Evolutionary conservation across 2,329 filamentous ascomycete genomes (phyloP).

Genomic region (Pyrenochaeta sp.): DNA sequence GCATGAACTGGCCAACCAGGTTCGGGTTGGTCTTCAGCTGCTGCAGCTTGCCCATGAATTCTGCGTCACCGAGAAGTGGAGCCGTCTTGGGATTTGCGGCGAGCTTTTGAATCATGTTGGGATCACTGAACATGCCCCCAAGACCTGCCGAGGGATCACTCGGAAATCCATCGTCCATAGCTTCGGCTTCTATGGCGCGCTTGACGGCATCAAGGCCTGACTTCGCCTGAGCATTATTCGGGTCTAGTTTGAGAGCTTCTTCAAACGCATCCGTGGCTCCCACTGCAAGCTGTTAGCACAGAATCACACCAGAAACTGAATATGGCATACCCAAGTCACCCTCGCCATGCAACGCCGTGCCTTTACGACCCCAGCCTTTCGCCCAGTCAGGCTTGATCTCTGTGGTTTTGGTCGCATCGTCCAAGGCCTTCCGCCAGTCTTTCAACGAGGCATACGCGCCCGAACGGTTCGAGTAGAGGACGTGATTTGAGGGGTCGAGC

Average conservation of each 20-base stretch:
- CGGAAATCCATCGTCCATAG: slow-evolving; percentile 65
- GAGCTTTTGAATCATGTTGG: slow-evolving; percentile 87
- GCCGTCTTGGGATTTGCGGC: slow-evolving; percentile 94
- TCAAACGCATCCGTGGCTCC: slow-evolving; percentile 90
- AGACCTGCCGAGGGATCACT: slow-evolving; percentile 78
- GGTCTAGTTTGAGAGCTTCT: slow-evolving; percentile 91
- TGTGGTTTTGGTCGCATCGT: slow-evolving; percentile 92
- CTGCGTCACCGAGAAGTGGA: slow-evolving; percentile 77
- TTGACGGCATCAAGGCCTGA: slow-evolving; percentile 84
- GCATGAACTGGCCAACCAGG: slow-evolving; percentile 79
- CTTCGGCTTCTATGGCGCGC: slow-evolving; percentile 85
- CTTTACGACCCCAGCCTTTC: slow-evolving; percentile 95
- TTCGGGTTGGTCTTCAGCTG: slow-evolving; percentile 82
- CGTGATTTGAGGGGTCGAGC: slow-evolving; percentile 88
- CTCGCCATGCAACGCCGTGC: slow-evolving; percentile 85
- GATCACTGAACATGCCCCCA: slow-evolving; percentile 94
- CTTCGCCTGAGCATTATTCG: slow-evolving; percentile 91
- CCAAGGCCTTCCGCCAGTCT: slow-evolving; percentile 83
- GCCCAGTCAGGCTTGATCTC: slow-evolving; percentile 98
- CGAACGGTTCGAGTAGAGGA: slow-evolving; percentile 97
- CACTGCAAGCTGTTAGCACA: slow-evolving; percentile 54
- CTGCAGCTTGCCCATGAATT: slow-evolving; percentile 92
- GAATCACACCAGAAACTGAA: background rate
- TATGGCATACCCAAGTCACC: slow-evolving; percentile 73
- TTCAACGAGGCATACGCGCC: slow-evolving; percentile 87